Conservation (phyloP, 1,139 yeast genomes). For the Magnusiomyces suaveolens region DNA sequence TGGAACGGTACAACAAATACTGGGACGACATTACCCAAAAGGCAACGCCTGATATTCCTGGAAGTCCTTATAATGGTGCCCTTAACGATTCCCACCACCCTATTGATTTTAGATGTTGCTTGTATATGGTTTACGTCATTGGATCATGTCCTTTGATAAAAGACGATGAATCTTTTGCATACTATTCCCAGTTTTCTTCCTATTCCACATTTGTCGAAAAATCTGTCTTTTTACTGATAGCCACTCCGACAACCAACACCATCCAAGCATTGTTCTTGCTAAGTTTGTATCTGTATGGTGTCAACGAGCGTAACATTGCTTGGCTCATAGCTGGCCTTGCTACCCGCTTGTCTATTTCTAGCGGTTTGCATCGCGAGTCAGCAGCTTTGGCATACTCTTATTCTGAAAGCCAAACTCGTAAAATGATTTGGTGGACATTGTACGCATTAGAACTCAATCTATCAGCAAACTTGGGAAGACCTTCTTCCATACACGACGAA, state of each 20-base stretch:
- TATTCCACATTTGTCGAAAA: constrained; percentile 13
- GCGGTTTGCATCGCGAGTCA: constrained; percentile 14
- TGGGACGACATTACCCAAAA: constrained; percentile 11
- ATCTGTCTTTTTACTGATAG: constrained; percentile 11
- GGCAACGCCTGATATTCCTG: background rate
- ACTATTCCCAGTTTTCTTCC: constrained; percentile 9
- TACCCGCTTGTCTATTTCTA: constrained; percentile 13
- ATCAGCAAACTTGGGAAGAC: constrained; percentile 14
- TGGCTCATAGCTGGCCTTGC: constrained; percentile 14
- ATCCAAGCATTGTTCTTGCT: constrained; percentile 13
- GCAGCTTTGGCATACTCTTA: constrained; percentile 9
- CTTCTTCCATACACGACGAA: constrained; percentile 12
- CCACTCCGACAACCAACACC: constrained; percentile 11
- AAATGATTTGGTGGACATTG: constrained; percentile 12
- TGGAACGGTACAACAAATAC: constrained; percentile 11
- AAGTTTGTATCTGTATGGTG: constrained; percentile 12
- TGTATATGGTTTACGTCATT: constrained; percentile 14
- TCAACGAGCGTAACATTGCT: constrained; percentile 14
- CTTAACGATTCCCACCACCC: background rate
- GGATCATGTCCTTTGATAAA: constrained; percentile 13
- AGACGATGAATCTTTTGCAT: constrained; percentile 10
- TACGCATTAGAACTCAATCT: constrained; percentile 13
- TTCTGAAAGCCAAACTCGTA: constrained; percentile 10
- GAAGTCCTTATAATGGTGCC: background rate
- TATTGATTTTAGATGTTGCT: constrained; percentile 14